Conservation (phyloP, 2,329 filamentous ascomycete genomes). For the Pyrenochaeta sp. region DNA sequence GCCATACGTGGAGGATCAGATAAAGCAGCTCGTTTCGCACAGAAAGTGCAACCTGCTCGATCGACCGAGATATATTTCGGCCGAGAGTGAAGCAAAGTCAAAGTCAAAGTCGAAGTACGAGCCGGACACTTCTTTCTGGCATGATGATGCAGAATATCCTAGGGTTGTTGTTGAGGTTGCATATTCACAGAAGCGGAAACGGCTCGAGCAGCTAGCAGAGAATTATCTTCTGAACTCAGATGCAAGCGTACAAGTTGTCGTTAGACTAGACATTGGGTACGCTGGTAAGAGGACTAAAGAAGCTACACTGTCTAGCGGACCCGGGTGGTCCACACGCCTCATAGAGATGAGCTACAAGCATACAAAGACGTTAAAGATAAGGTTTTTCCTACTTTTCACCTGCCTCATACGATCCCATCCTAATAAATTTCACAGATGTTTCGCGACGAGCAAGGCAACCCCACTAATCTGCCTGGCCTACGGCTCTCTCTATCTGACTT, state of each 20-base stretch:
- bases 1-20: slow-evolving; percentile 21
- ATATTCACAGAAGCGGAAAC: slow-evolving; percentile 23
- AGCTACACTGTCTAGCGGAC: slow-evolving; percentile 23
- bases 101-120: slow-evolving; percentile 19
- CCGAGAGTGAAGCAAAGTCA: slow-evolving; percentile 4
- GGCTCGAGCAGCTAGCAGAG: slow-evolving; percentile 14
- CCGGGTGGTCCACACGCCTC: neutral
- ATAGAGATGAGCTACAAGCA: slow-evolving; percentile 14
- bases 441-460: slow-evolving; percentile 3
- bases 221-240: slow-evolving; percentile 22
- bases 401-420: neutral
- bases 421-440: slow-evolving; percentile 2
- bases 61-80: slow-evolving; percentile 20
- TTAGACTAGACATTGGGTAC: slow-evolving; percentile 22
- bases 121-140: slow-evolving; percentile 23
- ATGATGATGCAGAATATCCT: slow-evolving; percentile 20
- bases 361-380: slow-evolving; percentile 16
- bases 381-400: slow-evolving; percentile 10
- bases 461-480: slow-evolving; percentile 8
- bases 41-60: slow-evolving; percentile 16
- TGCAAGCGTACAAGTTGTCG: slow-evolving; percentile 6
- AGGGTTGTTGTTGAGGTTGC: slow-evolving; percentile 25
- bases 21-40: slow-evolving; percentile 12
- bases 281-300: slow-evolving; percentile 15
- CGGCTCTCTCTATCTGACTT: slow-evolving; percentile 5